Percentiles rank a stretch among this genome's conserved stretches.
These are phyloP conservation scores for Fagopyrum tataricum DNA, from an alignment of 148 eudicot genomes.

Conservation along the genomic window DNA sequence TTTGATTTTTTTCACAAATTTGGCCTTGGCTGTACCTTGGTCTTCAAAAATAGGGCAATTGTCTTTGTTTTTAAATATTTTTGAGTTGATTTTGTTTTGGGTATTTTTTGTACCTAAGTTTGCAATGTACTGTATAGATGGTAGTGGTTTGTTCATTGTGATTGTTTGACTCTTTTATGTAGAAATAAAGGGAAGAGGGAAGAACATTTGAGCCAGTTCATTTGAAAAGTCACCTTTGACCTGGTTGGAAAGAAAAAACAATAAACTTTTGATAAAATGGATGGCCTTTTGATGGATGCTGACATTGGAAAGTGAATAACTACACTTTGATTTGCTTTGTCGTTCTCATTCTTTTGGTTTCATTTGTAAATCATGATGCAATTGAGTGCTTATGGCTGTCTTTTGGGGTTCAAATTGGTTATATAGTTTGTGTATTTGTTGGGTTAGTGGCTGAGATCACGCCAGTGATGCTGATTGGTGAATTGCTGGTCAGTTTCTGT, in stretches of 20 bases:
- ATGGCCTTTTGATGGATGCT: constrained; percentile 6
- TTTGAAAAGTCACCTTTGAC: constrained; percentile 10
- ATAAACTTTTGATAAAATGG: background rate
- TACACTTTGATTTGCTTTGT: constrained; percentile 8
- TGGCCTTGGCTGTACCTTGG: background rate
- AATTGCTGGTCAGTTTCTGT: background rate
- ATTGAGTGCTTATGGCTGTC: background rate
- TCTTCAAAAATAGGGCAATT: background rate
- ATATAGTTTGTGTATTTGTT: background rate
- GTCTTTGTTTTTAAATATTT: background rate
- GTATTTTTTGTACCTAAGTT: background rate
- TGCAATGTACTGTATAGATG: background rate
- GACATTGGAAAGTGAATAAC: constrained; percentile 1
- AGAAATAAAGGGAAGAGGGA: background rate
- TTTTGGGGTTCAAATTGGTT: constrained; percentile 1
- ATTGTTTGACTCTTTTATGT: constrained; percentile 4
- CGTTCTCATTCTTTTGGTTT: constrained; percentile 2
- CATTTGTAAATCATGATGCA: constrained; percentile 8
- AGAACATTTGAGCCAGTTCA: constrained; percentile 7
- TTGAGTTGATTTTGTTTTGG: background rate
- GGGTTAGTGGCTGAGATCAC: background rate
- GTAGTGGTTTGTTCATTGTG: background rate
- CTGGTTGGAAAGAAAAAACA: background rate
- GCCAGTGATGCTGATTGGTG: background rate
- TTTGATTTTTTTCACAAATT: background rate